These are phyloP conservation scores for Juncus effusus DNA, from an alignment of 176 grass and related monocot genomes.

Conservation along the genomic window DNA sequence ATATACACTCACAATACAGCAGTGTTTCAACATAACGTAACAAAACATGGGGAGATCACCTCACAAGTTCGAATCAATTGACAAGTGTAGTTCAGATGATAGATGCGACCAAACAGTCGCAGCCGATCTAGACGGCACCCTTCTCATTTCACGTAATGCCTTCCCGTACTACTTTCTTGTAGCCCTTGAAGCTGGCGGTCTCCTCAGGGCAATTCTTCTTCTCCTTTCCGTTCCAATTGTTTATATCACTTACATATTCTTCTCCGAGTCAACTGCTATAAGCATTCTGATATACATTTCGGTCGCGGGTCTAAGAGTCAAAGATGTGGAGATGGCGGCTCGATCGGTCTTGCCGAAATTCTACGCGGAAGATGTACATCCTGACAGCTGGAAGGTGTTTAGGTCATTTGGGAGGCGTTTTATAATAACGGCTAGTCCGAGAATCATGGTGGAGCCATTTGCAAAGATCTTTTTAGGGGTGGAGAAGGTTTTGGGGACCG, in stretches of 20 bases:
- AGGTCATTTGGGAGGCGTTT: conserved; percentile 59
- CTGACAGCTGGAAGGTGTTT: conserved; percentile 96
- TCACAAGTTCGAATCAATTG: conserved; percentile 59
- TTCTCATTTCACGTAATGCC: conserved; percentile 68
- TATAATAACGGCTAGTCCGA: conserved; percentile 67
- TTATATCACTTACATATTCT: conserved; percentile 70
- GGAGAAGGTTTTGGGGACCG: conserved; percentile 68
- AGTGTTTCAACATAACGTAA: conserved; percentile 7
- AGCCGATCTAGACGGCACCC: conserved; percentile 89
- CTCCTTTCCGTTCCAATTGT: conserved; percentile 74
- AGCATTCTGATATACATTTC: conserved; percentile 76
- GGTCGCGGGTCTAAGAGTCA: conserved; percentile 59
- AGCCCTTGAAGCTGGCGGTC: conserved; percentile 86
- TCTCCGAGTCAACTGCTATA: conserved; percentile 87
- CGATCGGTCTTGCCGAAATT: conserved; percentile 81
- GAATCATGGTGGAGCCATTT: conserved; percentile 76
- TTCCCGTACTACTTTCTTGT: conserved; percentile 96
- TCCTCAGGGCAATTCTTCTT: conserved; percentile 64
- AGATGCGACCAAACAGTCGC: conserved; percentile 70
- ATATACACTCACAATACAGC: neutral
- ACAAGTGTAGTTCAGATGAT: conserved; percentile 63
- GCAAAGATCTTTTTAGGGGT: conserved; percentile 65
- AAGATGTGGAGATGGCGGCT: conserved; percentile 75
- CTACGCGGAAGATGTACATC: conserved; percentile 92
- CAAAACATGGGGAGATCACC: conserved; percentile 34